Percentiles rank a stretch among this genome's conserved stretches.
phyloP scores from a whole-genome alignment of 1,284 basidiomycete genomes.

The Chiua sp. region DNA sequence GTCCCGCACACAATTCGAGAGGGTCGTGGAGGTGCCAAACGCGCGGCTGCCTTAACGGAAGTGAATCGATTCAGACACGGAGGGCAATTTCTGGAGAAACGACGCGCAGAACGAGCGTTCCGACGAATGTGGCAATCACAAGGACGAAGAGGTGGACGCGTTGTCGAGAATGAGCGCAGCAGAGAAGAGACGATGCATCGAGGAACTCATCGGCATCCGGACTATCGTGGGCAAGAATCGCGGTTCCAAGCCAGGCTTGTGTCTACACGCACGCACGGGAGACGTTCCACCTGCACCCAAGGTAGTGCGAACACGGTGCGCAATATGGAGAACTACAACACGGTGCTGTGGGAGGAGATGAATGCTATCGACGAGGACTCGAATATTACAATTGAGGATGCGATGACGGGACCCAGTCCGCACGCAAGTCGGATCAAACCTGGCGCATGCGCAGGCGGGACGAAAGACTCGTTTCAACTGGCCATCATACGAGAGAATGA shows the following conservation, averaged over 20 bases:
- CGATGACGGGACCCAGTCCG: conserved; percentile 31
- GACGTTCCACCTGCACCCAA: conserved; percentile 21
- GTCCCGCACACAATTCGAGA: conserved; percentile 50
- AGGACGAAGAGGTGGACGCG: conserved; percentile 9
- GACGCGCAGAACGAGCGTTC: not conserved
- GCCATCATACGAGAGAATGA: conserved; percentile 5
- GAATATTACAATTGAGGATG: not conserved
- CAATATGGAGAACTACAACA: conserved; percentile 25
- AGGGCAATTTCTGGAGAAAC: conserved; percentile 22
- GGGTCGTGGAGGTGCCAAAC: conserved; percentile 53
- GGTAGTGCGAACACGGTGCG: not conserved
- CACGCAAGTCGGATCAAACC: conserved; percentile 22
- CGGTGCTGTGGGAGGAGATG: conserved; percentile 29
- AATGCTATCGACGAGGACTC: conserved; percentile 10
- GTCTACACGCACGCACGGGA: conserved; percentile 6
- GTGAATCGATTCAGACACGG: conserved; percentile 44
- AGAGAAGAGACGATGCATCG: conserved; percentile 52
- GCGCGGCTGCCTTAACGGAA: conserved; percentile 47
- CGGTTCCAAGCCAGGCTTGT: conserved; percentile 15
- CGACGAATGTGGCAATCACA: not conserved
- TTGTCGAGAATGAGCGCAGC: conserved; percentile 39
- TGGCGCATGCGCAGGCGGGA: not conserved
- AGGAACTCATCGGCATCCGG: conserved; percentile 57
- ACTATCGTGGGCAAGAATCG: conserved; percentile 29
- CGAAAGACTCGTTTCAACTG: no score